Evolutionary conservation across 331 rosid genomes (phyloP).

Genomic region (Dryas integrifolia): DNA sequence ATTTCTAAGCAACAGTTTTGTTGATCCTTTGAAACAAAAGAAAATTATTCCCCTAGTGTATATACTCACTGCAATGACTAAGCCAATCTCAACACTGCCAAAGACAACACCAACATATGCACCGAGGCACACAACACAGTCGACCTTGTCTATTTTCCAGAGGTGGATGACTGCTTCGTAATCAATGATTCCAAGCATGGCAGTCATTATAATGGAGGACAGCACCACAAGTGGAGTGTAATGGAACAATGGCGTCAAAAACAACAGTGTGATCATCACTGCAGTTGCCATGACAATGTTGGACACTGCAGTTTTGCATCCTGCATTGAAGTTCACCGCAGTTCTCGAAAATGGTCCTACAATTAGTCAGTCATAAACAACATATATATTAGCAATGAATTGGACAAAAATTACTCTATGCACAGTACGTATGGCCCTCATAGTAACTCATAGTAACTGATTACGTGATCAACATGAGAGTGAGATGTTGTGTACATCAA

Average conservation of each 20-base stretch:
- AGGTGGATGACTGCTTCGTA: slow-evolving; percentile 44
- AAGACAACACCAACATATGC: slow-evolving; percentile 45
- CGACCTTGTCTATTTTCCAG: slow-evolving; percentile 49
- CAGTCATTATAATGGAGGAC: slow-evolving; percentile 43
- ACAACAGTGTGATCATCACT: slow-evolving; percentile 44
- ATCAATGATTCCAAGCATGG: slow-evolving; percentile 44
- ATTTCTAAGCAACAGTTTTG: neutral
- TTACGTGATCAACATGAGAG: too few species aligned
- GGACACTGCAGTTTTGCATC: slow-evolving; percentile 49
- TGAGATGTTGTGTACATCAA: too few species aligned
- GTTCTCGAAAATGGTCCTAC: slow-evolving; percentile 49
- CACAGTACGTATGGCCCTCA: too few species aligned
- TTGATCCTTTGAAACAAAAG: neutral
- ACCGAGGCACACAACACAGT: slow-evolving; percentile 34
- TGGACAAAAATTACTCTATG: too few species aligned
- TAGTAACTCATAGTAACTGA: too few species aligned
- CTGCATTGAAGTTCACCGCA: slow-evolving; percentile 54
- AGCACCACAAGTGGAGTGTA: slow-evolving; percentile 54
- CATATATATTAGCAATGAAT: too few species aligned
- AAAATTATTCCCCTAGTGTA: neutral
- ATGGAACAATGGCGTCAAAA: slow-evolving; percentile 45
- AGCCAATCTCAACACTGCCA: slow-evolving; percentile 45
- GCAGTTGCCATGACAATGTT: slow-evolving; percentile 49
- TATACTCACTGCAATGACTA: slow-evolving; percentile 38
- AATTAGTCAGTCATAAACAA: neutral